Percentiles rank a stretch among this genome's conserved stretches.
phyloP scores from a whole-genome alignment of 768 basidiomycete genomes.

The Ephemerocybe angulata region DNA sequence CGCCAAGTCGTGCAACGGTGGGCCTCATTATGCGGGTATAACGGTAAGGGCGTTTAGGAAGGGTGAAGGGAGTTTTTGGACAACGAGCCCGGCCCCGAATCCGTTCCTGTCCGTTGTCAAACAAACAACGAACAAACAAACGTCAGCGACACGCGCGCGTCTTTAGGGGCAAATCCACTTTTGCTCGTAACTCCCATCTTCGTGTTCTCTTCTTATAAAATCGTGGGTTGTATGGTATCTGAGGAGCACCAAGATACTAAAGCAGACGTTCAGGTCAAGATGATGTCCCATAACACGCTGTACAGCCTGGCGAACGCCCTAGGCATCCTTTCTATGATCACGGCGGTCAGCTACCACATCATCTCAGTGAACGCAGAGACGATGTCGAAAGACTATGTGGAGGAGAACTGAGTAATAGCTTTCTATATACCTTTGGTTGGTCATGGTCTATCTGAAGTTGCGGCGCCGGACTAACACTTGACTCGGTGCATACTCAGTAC shows the following conservation, averaged over 20 bases:
- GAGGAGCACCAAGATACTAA: background rate
- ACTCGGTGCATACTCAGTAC: too few species aligned
- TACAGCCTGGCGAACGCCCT: constrained; percentile 80
- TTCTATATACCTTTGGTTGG: too few species aligned
- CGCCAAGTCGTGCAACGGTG: constrained; percentile 54
- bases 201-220: constrained; percentile 1
- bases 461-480: too few species aligned
- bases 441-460: too few species aligned
- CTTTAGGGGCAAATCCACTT: background rate
- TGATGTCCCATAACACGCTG: constrained; percentile 81
- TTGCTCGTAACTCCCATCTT: constrained; percentile 4
- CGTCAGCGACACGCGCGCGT: constrained; percentile 9
- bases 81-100: constrained; percentile 13
- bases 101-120: constrained; percentile 33
- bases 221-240: background rate
- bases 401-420: background rate
- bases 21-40: constrained; percentile 55
- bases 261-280: constrained; percentile 24
- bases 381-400: constrained; percentile 3
- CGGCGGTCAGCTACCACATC: constrained; percentile 87
- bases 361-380: constrained; percentile 70
- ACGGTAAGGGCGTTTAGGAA: constrained; percentile 16
- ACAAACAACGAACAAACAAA: constrained; percentile 30
- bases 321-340: constrained; percentile 81
- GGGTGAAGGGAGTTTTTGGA: constrained; percentile 11